Conservation (phyloP, 2,329 filamentous ascomycete genomes). For the Akanthomyces lecanii region DNA sequence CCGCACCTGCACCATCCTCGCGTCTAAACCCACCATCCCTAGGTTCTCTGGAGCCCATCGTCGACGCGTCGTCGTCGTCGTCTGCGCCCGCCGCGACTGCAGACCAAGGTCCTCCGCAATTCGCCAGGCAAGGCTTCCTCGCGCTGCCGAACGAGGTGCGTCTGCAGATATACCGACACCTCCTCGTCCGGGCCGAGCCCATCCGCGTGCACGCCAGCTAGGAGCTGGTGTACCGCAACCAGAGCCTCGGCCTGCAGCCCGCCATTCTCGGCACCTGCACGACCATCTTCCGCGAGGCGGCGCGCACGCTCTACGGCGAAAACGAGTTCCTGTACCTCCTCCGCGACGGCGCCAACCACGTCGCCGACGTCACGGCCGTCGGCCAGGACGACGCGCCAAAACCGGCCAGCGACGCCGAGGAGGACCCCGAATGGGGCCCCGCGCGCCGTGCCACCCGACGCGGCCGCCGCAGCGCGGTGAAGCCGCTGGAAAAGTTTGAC, state of each 20-base stretch:
- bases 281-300: conserved; percentile 34
- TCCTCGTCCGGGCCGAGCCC: conserved; percentile 29
- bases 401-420: conserved; percentile 20
- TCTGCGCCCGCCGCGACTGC: no score
- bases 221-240: conserved; percentile 28
- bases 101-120: conserved; percentile 4
- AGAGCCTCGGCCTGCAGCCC: conserved; percentile 29
- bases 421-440: neutral
- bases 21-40: no score
- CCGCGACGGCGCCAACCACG: conserved; percentile 32
- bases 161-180: conserved; percentile 27
- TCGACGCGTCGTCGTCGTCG: no score
- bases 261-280: conserved; percentile 36
- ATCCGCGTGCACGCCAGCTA: conserved; percentile 34
- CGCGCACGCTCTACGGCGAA: conserved; percentile 41
- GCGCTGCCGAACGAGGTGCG: conserved; percentile 30
- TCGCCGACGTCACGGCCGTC: conserved; percentile 20
- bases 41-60: no score
- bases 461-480: neutral
- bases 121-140: conserved; percentile 3
- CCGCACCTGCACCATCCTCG: no score
- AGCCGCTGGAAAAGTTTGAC: conserved; percentile 10
- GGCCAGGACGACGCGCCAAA: conserved; percentile 20
- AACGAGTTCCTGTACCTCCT: conserved; percentile 46
- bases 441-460: neutral